Percentiles rank a stretch among this genome's conserved stretches.
Conservation (phyloP, 2,329 filamentous ascomycete species). For the Herpotrichia juniperi region DNA sequence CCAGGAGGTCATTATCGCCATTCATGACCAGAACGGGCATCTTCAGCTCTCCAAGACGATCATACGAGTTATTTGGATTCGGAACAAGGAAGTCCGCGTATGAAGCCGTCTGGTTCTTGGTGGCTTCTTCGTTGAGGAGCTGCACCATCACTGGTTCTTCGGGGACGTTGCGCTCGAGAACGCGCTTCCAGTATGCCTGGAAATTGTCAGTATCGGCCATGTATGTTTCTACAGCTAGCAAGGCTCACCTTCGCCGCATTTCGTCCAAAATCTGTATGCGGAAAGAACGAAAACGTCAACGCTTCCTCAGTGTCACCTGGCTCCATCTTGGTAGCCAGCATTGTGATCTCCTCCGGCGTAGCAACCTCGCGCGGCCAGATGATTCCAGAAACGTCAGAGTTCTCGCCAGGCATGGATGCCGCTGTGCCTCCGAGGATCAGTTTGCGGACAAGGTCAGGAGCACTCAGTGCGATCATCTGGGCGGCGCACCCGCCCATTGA, state of each 20-base stretch:
- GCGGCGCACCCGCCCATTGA: slow-evolving; percentile 58
- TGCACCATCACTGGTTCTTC: too few species aligned
- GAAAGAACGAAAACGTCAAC: too few species aligned
- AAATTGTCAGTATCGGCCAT: too few species aligned
- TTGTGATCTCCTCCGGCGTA: too few species aligned
- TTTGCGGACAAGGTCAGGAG: slow-evolving; percentile 40
- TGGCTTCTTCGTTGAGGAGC: background rate
- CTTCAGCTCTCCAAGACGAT: slow-evolving; percentile 30
- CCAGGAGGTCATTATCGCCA: slow-evolving; percentile 22
- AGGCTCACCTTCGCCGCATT: too few species aligned
- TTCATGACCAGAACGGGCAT: slow-evolving; percentile 39
- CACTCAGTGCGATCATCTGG: slow-evolving; percentile 52
- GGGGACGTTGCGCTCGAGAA: too few species aligned
- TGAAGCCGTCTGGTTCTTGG: slow-evolving; percentile 9
- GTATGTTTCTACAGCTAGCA: too few species aligned
- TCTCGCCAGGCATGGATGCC: slow-evolving; percentile 48
- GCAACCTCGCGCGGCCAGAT: slow-evolving; percentile 21
- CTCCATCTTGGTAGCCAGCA: too few species aligned
- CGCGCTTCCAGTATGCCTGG: too few species aligned
- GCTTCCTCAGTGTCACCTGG: too few species aligned
- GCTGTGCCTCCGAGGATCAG: slow-evolving; percentile 49
- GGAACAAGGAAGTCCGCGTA: slow-evolving; percentile 7
- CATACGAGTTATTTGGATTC: slow-evolving; percentile 16
- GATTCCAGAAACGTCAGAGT: too few species aligned
- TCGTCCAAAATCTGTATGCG: too few species aligned